Evolutionary conservation across 2,329 filamentous ascomycete genomes (phyloP).

Genomic region (Aspergillus costaricaensis): DNA sequence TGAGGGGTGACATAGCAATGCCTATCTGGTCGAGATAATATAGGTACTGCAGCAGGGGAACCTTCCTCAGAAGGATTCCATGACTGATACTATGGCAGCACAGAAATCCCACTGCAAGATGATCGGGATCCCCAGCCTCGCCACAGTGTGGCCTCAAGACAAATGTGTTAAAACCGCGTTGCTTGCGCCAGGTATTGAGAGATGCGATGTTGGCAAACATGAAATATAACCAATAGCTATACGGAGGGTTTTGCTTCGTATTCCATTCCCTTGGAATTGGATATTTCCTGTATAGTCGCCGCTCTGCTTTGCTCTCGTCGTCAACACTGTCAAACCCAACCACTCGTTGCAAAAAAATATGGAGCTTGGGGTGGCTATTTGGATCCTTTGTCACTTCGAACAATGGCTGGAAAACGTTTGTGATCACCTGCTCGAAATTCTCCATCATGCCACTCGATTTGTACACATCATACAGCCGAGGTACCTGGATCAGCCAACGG

Average conservation of each 20-base stretch:
- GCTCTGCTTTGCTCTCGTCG: conserved; percentile 95
- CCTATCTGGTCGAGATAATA: conserved; percentile 98
- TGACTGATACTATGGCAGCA: conserved; percentile 98
- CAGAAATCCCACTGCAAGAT: conserved; percentile 85
- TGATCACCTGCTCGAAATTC: conserved; percentile 85
- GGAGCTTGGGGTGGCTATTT: conserved; percentile 82
- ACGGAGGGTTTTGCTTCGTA: conserved; percentile 92
- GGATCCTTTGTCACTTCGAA: conserved; percentile 94
- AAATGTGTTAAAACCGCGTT: conserved; percentile 94
- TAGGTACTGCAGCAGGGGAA: conserved; percentile 91
- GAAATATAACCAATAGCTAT: conserved; percentile 99
- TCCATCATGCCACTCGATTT: conserved; percentile 85
- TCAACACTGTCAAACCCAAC: conserved; percentile 98
- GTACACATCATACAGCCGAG: conserved; percentile 93
- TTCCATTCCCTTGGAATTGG: conserved; percentile 86
- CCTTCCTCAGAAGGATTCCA: conserved; percentile 86
- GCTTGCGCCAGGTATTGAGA: conserved; percentile 86
- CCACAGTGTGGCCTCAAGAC: conserved; percentile 90
- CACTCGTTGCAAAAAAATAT: conserved; percentile 90
- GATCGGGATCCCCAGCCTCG: conserved; percentile 94
- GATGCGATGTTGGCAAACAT: conserved; percentile 92
- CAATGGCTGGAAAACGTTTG: conserved; percentile 88
- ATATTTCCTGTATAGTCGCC: conserved; percentile 92
- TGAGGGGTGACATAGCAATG: conserved; percentile 98
- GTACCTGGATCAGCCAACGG: conserved; percentile 94